These are phyloP conservation scores for Cercophora sp. DNA, from an alignment of 495 filamentous ascomycete species.

Conservation along the genomic window DNA sequence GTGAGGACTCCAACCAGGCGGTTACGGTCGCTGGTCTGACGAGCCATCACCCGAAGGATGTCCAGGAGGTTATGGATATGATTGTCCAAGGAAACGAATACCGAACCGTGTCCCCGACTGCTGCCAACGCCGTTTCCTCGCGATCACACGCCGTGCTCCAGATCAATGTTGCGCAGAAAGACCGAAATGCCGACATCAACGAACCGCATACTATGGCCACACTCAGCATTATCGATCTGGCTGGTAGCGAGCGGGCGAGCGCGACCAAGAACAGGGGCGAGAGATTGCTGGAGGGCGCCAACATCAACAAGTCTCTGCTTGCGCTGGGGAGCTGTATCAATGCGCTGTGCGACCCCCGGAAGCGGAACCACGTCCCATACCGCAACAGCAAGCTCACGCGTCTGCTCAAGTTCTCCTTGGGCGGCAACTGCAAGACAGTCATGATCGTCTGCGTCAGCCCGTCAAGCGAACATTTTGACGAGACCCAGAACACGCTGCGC, in stretches of 20 bases:
- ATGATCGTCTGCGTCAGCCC: slow-evolving; percentile 99
- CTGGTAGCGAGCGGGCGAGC: slow-evolving; percentile 92
- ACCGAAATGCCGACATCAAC: slow-evolving; percentile 86
- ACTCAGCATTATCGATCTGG: slow-evolving; percentile 95
- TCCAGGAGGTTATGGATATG: slow-evolving; percentile 98
- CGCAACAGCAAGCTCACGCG: slow-evolving; percentile 96
- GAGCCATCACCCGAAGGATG: slow-evolving; percentile 78
- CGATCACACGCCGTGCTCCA: slow-evolving; percentile 98
- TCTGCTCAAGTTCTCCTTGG: slow-evolving; percentile 92
- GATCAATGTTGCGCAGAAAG: slow-evolving; percentile 92
- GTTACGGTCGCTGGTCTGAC: slow-evolving; percentile 91
- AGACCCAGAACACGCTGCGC: slow-evolving; percentile 96
- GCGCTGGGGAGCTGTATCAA: slow-evolving; percentile 98
- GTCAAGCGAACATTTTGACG: slow-evolving; percentile 94
- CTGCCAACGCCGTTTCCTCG: slow-evolving; percentile 96
- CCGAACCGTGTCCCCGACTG: slow-evolving; percentile 94
- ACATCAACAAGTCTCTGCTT: slow-evolving; percentile 98
- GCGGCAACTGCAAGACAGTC: slow-evolving; percentile 97
- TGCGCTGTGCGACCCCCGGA: slow-evolving; percentile 89
- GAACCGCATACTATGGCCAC: slow-evolving; percentile 98
- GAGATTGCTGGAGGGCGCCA: slow-evolving; percentile 86
- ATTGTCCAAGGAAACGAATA: slow-evolving; percentile 93
- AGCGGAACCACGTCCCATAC: slow-evolving; percentile 93
- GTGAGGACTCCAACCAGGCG: slow-evolving; percentile 89
- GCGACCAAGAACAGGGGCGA: slow-evolving; percentile 97